Percentiles rank a stretch among this genome's conserved stretches.
These are phyloP conservation scores for Wickerhamiella domercqiae DNA, from an alignment of 805 yeast species.

Conservation along the genomic window DNA sequence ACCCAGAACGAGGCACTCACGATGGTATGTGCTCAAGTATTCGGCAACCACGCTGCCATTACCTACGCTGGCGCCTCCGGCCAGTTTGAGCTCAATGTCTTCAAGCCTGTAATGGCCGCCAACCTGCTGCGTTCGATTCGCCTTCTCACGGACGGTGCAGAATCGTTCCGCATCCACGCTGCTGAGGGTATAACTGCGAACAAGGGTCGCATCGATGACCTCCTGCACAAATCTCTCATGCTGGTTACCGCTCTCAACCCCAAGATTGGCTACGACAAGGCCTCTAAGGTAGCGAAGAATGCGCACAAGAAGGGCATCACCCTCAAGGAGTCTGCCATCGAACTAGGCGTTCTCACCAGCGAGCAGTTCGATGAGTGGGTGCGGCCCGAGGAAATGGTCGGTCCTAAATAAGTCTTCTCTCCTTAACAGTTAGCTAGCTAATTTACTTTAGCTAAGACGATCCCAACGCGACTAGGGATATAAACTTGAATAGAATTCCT, in stretches of 20 bases:
- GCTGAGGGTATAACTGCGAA: conserved; percentile 90
- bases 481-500: conserved; percentile 60
- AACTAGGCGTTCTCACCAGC: conserved; percentile 67
- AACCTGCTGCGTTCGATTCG: conserved; percentile 80
- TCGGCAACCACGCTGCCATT: conserved; percentile 90
- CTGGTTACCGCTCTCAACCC: conserved; percentile 97
- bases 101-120: conserved; percentile 90
- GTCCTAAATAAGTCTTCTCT: conserved; percentile 39
- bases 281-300: conserved; percentile 95
- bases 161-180: conserved; percentile 87
- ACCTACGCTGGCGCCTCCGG: conserved; percentile 98
- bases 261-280: conserved; percentile 94
- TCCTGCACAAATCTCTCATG: conserved; percentile 90
- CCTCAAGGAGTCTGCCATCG: conserved; percentile 84
- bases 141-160: conserved; percentile 74
- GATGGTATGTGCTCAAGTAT: conserved; percentile 95
- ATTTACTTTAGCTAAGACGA: conserved; percentile 32
- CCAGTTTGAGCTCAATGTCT: conserved; percentile 94
- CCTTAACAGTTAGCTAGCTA: neutral
- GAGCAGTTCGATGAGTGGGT: conserved; percentile 95
- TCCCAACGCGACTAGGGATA: conserved; percentile 62
- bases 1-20: conserved; percentile 98
- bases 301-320: conserved; percentile 97
- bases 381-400: conserved; percentile 94
- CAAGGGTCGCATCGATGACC: conserved; percentile 68